Evolutionary conservation across 805 yeast species (phyloP).

Genomic region (Myxozyma neotropica): DNA sequence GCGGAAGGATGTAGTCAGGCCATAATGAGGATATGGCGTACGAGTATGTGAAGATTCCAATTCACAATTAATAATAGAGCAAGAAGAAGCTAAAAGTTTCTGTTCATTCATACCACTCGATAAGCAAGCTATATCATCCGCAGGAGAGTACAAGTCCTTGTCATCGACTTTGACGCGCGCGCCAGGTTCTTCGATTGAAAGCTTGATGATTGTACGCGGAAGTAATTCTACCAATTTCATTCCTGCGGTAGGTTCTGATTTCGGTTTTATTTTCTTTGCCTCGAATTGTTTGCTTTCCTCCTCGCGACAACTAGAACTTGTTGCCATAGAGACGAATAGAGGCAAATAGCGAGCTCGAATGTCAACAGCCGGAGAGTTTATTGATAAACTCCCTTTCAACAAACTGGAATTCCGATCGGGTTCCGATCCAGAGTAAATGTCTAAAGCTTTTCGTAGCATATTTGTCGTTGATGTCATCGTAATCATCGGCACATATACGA

Average conservation of each 20-base stretch:
- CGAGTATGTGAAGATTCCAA: conserved; percentile 39
- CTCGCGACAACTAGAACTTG: conserved; percentile 2
- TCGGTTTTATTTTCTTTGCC: background rate
- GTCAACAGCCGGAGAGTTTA: conserved; percentile 46
- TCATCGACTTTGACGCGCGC: conserved; percentile 39
- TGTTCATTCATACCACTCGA: conserved; percentile 17
- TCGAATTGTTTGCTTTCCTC: background rate
- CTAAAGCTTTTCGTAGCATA: conserved; percentile 42
- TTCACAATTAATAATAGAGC: conserved; percentile 41
- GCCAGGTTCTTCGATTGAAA: conserved; percentile 43
- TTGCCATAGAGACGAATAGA: conserved; percentile 35
- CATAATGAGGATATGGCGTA: conserved; percentile 34
- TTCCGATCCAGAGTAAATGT: conserved; percentile 37
- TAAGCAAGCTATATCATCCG: background rate
- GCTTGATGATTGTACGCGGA: conserved; percentile 39
- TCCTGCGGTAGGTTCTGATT: background rate
- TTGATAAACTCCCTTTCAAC: conserved; percentile 40
- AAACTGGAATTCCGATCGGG: conserved; percentile 37
- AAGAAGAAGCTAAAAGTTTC: conserved; percentile 42
- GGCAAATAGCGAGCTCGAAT: conserved; percentile 44
- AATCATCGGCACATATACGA: conserved; percentile 46
- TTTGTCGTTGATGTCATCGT: conserved; percentile 44
- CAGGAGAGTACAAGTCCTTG: background rate
- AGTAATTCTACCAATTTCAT: conserved; percentile 16
- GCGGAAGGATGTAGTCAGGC: conserved; percentile 35